phyloP scores from a whole-genome alignment of 2,329 filamentous ascomycete species.

The Onygenales sp. region DNA sequence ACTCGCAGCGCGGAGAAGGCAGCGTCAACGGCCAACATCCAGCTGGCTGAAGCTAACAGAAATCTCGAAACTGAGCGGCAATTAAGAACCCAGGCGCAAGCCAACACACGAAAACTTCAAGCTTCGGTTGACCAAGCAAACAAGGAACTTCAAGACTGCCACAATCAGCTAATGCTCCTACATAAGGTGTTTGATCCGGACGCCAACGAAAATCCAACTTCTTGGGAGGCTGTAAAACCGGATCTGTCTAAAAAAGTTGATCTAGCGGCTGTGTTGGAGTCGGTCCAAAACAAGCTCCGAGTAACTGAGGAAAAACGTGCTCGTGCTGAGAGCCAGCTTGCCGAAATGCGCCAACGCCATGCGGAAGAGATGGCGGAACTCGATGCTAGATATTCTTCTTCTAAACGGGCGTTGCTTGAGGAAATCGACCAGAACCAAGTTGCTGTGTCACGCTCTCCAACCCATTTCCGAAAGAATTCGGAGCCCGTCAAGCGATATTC shows the following conservation, averaged over 20 bases:
- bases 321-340: constrained; percentile 74
- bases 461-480: constrained; percentile 54
- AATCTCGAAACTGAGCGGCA: constrained; percentile 87
- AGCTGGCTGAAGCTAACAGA: constrained; percentile 80
- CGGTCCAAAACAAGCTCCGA: constrained; percentile 77
- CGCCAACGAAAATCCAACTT: constrained; percentile 52
- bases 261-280: constrained; percentile 75
- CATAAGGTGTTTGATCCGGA: constrained; percentile 81
- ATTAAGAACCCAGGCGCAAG: constrained; percentile 72
- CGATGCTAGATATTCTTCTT: constrained; percentile 50
- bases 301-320: constrained; percentile 71
- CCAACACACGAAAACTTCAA: constrained; percentile 74
- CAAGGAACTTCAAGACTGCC: constrained; percentile 69
- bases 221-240: constrained; percentile 60
- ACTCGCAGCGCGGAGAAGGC: constrained; percentile 85
- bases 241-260: constrained; percentile 60
- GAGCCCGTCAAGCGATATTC: constrained; percentile 56
- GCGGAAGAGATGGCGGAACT: constrained; percentile 61
- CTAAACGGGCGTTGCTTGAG: constrained; percentile 68
- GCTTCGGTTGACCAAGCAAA: constrained; percentile 68
- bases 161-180: constrained; percentile 69
- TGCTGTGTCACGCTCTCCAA: constrained; percentile 62
- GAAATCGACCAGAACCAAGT: constrained; percentile 81
- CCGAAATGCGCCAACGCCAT: constrained; percentile 65
- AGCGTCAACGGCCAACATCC: constrained; percentile 66